These are phyloP conservation scores for Ustilago vetiveriae DNA, from an alignment of 1,284 basidiomycete species.

Conservation along the genomic window DNA sequence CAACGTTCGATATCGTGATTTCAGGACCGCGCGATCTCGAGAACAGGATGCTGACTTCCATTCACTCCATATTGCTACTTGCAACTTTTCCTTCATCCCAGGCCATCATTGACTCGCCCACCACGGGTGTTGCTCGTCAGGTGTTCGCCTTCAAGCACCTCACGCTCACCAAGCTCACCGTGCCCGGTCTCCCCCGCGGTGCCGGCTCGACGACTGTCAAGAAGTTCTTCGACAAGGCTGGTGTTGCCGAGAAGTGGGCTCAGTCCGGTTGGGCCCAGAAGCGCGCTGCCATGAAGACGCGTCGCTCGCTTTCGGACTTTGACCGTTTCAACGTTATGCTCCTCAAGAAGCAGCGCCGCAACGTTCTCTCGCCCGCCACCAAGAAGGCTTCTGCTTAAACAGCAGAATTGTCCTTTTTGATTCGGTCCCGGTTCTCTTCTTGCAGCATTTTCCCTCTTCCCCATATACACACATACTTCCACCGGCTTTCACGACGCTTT, in stretches of 20 bases:
- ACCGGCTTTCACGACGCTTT: conserved; percentile 7
- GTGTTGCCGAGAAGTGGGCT: conserved; percentile 78
- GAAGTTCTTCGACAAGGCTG: conserved; percentile 87
- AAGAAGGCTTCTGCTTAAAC: conserved; percentile 63
- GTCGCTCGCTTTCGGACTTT: conserved; percentile 87
- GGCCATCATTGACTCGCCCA: conserved; percentile 95
- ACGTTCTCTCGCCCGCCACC: conserved; percentile 63
- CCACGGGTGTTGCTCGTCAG: conserved; percentile 90
- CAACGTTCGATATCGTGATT: no score
- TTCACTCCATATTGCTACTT: no score
- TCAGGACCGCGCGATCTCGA: no score
- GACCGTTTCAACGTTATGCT: conserved; percentile 77
- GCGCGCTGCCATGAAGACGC: conserved; percentile 79
- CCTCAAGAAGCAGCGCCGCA: conserved; percentile 71
- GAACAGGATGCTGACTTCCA: no score
- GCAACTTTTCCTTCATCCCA: no score
- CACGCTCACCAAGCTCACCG: conserved; percentile 85
- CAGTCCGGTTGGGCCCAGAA: conserved; percentile 88
- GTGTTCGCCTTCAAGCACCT: conserved; percentile 90
- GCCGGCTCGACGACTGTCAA: conserved; percentile 83
- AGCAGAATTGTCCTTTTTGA: conserved; percentile 9
- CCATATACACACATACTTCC: neutral
- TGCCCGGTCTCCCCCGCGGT: conserved; percentile 86
- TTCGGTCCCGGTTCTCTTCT: conserved; percentile 14
- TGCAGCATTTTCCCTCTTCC: conserved; percentile 27